Evolutionary conservation across 352 stramenopile genomes (phyloP).

Genomic region (Phytophthora cajani): DNA sequence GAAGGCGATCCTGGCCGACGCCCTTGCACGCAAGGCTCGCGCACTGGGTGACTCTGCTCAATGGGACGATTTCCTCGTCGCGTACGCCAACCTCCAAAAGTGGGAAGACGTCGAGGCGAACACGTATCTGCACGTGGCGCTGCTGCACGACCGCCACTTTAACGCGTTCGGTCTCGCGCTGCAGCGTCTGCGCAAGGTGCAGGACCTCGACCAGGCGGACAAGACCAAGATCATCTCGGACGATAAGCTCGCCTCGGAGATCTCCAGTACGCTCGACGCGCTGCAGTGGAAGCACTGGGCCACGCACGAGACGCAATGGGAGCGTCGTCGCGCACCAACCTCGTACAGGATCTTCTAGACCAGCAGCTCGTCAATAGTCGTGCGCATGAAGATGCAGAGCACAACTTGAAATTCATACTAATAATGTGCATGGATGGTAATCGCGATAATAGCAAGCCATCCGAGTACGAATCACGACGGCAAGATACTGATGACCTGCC

Average conservation of each 20-base stretch:
- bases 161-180: conserved; percentile 53
- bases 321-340: conserved; percentile 54
- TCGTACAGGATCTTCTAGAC: conserved; percentile 74
- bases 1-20: conserved; percentile 73
- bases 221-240: conserved; percentile 72
- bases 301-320: conserved; percentile 61
- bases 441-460: too few relatives aligned
- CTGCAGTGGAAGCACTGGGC: conserved; percentile 74
- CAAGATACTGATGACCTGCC: too few relatives aligned
- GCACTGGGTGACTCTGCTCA: conserved; percentile 65
- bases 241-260: conserved; percentile 60
- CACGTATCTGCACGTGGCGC: conserved; percentile 59
- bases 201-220: conserved; percentile 62
- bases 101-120: conserved; percentile 75
- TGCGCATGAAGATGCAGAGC: too few relatives aligned
- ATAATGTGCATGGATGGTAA: too few relatives aligned
- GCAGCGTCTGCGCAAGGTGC: conserved; percentile 78
- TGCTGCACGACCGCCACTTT: conserved; percentile 70
- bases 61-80: conserved; percentile 61
- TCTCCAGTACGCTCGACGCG: conserved; percentile 39
- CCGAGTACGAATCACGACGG: too few relatives aligned
- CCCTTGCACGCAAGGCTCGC: conserved; percentile 72
- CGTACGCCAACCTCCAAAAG: conserved; percentile 69
- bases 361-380: background rate
- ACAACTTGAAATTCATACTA: too few relatives aligned